These are phyloP conservation scores for Pontederia paniculata DNA, from an alignment of 176 grass and related monocot genomes.

Conservation along the genomic window DNA sequence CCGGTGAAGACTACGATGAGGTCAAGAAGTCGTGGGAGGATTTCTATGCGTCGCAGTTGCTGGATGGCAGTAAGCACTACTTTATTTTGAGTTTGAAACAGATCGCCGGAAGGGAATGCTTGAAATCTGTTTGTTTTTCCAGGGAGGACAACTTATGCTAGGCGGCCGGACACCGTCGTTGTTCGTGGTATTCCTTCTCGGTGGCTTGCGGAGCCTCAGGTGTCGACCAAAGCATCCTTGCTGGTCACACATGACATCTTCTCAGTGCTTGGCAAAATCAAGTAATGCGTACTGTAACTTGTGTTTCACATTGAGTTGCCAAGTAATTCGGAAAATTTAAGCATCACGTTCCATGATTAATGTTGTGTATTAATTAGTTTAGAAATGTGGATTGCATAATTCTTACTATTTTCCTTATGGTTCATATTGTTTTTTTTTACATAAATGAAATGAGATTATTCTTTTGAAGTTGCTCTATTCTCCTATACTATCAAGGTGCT, in stretches of 20 bases:
- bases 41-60: slow-evolving; percentile 60
- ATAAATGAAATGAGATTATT: too few species aligned
- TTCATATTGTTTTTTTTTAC: too few species aligned
- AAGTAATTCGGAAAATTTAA: too few species aligned
- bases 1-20: slow-evolving; percentile 45
- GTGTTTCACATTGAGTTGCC: too few species aligned
- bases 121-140: slow-evolving; percentile 8
- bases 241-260: slow-evolving; percentile 89
- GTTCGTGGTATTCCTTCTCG: slow-evolving; percentile 70
- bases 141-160: slow-evolving; percentile 56
- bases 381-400: too few species aligned
- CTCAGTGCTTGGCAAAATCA: slow-evolving; percentile 84
- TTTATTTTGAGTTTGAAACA: too few species aligned
- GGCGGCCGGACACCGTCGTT: slow-evolving; percentile 59
- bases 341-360: too few species aligned
- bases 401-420: too few species aligned
- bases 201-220: slow-evolving; percentile 78
- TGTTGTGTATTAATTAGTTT: too few species aligned
- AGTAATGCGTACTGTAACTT: slow-evolving; percentile 18
- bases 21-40: slow-evolving; percentile 90
- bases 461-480: too few species aligned
- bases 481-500: too few species aligned
- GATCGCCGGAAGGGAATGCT: not conserved
- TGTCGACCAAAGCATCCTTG: slow-evolving; percentile 70
- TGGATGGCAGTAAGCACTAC: slow-evolving; percentile 35